These are phyloP conservation scores for Colletotrichum tabaci DNA, from an alignment of 2,329 filamentous ascomycete species.

Conservation along the genomic window DNA sequence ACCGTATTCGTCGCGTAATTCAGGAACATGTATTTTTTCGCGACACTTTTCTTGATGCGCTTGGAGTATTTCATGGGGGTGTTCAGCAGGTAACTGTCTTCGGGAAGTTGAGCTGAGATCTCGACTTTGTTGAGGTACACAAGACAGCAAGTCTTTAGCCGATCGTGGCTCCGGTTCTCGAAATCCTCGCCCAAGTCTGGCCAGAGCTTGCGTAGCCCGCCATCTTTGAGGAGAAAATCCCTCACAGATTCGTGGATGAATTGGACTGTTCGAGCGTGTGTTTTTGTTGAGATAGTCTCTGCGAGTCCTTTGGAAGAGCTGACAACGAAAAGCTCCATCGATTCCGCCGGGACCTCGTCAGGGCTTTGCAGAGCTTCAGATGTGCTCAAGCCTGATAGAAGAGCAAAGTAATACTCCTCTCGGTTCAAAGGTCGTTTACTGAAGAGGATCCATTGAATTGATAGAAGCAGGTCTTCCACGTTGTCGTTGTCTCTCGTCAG, in stretches of 20 bases:
- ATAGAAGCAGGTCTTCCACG: slow-evolving; percentile 56
- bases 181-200: background rate
- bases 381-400: slow-evolving; percentile 46
- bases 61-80: background rate
- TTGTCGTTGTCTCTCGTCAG: slow-evolving; percentile 61
- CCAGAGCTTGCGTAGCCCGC: background rate
- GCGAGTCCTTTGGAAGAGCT: slow-evolving; percentile 63
- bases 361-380: slow-evolving; percentile 43
- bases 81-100: background rate
- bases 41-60: fast-evolving
- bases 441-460: slow-evolving; percentile 66
- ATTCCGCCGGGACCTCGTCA: slow-evolving; percentile 45
- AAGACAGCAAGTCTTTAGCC: slow-evolving; percentile 1
- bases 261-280: slow-evolving; percentile 53
- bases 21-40: background rate
- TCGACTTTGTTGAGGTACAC: background rate
- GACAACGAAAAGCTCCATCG: slow-evolving; percentile 49
- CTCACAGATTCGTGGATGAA: slow-evolving; percentile 65
- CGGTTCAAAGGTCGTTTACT: slow-evolving; percentile 56
- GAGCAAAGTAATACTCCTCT: slow-evolving; percentile 55
- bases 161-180: background rate
- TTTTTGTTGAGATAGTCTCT: slow-evolving; percentile 55
- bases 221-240: slow-evolving; percentile 54
- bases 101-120: background rate
- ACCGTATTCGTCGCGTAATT: slow-evolving; percentile 8